Percentiles rank a stretch among this genome's conserved stretches.
Evolutionary conservation across 2,329 filamentous ascomycete species (phyloP).

Genomic region (Epichloe sibirici): DNA sequence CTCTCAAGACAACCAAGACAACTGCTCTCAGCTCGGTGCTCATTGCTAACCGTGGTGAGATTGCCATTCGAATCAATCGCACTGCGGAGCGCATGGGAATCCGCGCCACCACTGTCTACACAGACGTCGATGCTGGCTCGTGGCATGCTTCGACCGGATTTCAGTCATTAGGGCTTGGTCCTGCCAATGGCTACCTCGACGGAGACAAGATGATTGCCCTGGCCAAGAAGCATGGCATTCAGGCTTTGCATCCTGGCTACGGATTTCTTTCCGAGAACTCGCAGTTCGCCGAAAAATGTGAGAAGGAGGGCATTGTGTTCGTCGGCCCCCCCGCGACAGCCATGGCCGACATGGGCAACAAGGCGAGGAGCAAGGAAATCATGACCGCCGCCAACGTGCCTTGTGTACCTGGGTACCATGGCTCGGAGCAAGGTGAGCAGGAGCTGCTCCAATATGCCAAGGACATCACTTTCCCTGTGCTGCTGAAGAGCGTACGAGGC

Average conservation of each 20-base stretch:
- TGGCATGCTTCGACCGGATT: slow-evolving; percentile 83
- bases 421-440: slow-evolving; percentile 59
- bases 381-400: slow-evolving; percentile 93
- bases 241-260: slow-evolving; percentile 91
- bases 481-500: slow-evolving; percentile 69
- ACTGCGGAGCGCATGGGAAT: slow-evolving; percentile 86
- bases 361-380: slow-evolving; percentile 87
- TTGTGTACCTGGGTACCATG: slow-evolving; percentile 94
- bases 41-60: slow-evolving; percentile 95
- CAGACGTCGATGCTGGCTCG: slow-evolving; percentile 73
- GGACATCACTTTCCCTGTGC: slow-evolving; percentile 55
- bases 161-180: slow-evolving; percentile 72
- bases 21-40: slow-evolving; percentile 64
- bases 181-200: slow-evolving; percentile 79
- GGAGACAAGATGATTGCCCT: slow-evolving; percentile 84
- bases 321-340: slow-evolving; percentile 81
- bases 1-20: slow-evolving; percentile 24
- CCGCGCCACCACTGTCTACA: slow-evolving; percentile 87
- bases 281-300: slow-evolving; percentile 75
- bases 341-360: slow-evolving; percentile 85
- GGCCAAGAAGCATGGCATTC: slow-evolving; percentile 74
- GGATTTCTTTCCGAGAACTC: slow-evolving; percentile 94
- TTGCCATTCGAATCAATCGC: slow-evolving; percentile 81
- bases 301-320: slow-evolving; percentile 82
- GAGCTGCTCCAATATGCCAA: slow-evolving; percentile 56